Percentiles rank a stretch among this genome's conserved stretches.
phyloP scores from a whole-genome alignment of 768 basidiomycete genomes.

The Trametes meyenii region DNA sequence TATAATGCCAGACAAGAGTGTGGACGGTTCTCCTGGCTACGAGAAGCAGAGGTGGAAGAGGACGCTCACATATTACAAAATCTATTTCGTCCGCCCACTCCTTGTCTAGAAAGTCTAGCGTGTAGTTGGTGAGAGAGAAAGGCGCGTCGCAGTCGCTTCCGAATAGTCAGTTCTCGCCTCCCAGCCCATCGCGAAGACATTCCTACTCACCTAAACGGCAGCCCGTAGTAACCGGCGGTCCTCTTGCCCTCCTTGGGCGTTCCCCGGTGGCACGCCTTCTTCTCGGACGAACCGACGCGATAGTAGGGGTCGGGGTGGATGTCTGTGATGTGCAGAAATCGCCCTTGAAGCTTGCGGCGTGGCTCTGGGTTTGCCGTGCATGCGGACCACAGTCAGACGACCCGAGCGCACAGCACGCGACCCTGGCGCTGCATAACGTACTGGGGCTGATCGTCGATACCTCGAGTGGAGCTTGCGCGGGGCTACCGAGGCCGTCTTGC shows the following conservation, averaged over 20 bases:
- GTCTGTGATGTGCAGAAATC: constrained; percentile 84
- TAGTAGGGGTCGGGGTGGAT: constrained; percentile 83
- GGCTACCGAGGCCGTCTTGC: constrained; percentile 39
- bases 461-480: constrained; percentile 44
- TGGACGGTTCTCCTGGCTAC: too few relatives aligned
- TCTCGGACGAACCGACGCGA: constrained; percentile 48
- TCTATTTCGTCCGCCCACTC: constrained; percentile 86
- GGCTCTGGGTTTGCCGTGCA: constrained; percentile 10
- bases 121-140: constrained; percentile 73
- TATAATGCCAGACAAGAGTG: too few relatives aligned
- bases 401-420: constrained; percentile 10
- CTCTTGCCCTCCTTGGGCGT: constrained; percentile 58
- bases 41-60: constrained; percentile 2
- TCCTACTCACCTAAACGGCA: constrained; percentile 60
- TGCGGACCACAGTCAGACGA: constrained; percentile 23
- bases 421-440: constrained; percentile 4
- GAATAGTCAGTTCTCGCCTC: neutral
- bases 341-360: constrained; percentile 58
- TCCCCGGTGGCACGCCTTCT: constrained; percentile 68
- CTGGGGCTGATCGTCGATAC: constrained; percentile 36
- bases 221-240: constrained; percentile 63
- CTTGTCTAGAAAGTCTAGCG: constrained; percentile 77
- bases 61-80: constrained; percentile 77
- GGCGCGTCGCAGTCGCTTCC: constrained; percentile 84
- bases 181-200: neutral